Base-by-base conservation (phyloP, 257 asterid genomes). In the Nemophila menziesii region DNA sequence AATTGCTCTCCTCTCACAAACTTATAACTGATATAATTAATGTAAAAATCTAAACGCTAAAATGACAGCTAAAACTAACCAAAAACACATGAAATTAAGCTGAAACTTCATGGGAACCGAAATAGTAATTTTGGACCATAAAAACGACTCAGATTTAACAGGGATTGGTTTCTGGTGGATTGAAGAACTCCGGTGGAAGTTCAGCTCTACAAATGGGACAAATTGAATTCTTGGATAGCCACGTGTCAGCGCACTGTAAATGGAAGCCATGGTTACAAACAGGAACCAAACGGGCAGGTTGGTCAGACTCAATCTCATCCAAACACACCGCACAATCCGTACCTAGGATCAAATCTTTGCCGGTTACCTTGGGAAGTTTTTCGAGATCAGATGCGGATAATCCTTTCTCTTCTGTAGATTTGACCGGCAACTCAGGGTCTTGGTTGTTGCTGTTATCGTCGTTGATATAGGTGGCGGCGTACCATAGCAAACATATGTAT, bases 191-290 rank as follows among this genome's bases (percentile, higher is more conserved):
- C 0, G 82, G 73, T 54, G 45, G 73, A 16, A 86, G 66, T 19
- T 64, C 67, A 10, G 82, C 64, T 57, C 97, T 55, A 39, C 97
- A 87, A 39, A 87, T 62, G 0, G 97, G 97, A 54, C 97, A 87
- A 16, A 67, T 44, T 1, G 81, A 44, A 34, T 71, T 66, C 43
- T 69, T 75, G 2, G 93, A 65, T 16, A 87, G 75, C 97, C 97
- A 87, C 0, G 81, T 63, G 41, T 87, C 93, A 22, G 78, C 95
- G 44, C 97, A 87, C 43, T 65, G 66, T 4, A 75, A 20, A 47
- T 87, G 97, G 38, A 83, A 87, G 14, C 97, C 95, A 38, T 87
- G 97, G 60, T 83, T 77, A 58, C 97, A 87, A 8, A 83, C 92
- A 5, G 95, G 97, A 6, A 86, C 57, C 69, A 79, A 16, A 8